Evolutionary conservation across 768 basidiomycete species (phyloP), one percentile per base, ranked within the genome.

Genomic region (Glaciozyma antarctica): DNA sequence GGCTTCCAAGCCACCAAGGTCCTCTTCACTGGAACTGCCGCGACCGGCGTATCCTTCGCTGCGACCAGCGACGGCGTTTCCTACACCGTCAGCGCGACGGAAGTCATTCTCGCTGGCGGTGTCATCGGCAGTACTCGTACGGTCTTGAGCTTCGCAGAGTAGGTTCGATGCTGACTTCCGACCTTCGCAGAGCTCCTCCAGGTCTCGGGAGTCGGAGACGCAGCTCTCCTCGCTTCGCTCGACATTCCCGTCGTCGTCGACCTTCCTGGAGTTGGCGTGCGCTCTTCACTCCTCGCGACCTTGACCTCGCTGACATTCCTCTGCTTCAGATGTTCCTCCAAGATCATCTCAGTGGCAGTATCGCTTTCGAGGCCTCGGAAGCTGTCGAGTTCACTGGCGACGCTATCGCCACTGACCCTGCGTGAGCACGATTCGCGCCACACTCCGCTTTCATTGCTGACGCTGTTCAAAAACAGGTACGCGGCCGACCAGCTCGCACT

Each of bases 181-280:
- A 61, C 2, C 53, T 62, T 53, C 26, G 13, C 61, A 54, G 77
- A 79, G 61, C 69, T 80, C 19, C 75, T 81, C 17, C 77, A 80
- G 65, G 74, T 81, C 17, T 79, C 78, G 5, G 80, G 80, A 43
- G 76, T 82, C 64, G 81, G 80, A 45, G 76, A 79, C 54, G 66
- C 70, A 21, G 73, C 64, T 8, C 70, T 75, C 48, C 70, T 81
- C 28, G 62, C 67, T 8, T 47, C 34, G 0, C 66, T 78, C 62
- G 75, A 73, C 41, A 76, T 81, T 64, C 58, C 70, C 32, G 72
- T 71, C 49, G 71, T 74, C 53, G 47, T 78, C 24, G 78, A 80
- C 58, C 77, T 81, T 5, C 80, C 80, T 2, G 78, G 78, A 41
- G 80, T 81, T 38, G 80, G 80, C 16, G 74, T 76, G 63, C 8